Evolutionary conservation across 108 stramenopile species (phyloP), one percentile per base, ranked within the genome.

Genomic region (Halocafeteria seosinensis): DNA sequence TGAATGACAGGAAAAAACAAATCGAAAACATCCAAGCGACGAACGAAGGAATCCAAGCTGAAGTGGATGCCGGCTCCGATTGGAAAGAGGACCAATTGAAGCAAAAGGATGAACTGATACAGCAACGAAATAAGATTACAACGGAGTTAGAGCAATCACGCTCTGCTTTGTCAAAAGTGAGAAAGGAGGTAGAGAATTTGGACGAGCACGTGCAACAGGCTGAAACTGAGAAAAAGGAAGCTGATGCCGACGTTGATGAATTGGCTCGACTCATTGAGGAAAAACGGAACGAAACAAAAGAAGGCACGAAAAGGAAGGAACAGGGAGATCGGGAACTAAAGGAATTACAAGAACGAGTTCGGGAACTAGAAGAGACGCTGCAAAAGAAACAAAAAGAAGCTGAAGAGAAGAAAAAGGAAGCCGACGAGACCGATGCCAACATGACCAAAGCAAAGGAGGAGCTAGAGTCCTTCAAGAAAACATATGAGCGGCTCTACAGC

Each of bases 1-100:
- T 50, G 50, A 68, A 74, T n/a, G 80, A 83, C 51, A 74, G 71
- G 17, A 50, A 31, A 60, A n/a, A 13, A 27, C 28, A 34, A 6
- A n/a, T 67, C 17, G 36, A 61, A 12, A 25, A 23, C 28, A n/a
- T 33, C 11, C 27, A 63, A 27, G 62, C 50, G 38, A 38, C 25
- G 5, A 58, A 61, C 29, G 66, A 21, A 23, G 63, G 61, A 60
- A 62, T 67, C 47, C 34, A 38, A 32, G 66, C 50, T n/a, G 63
- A 38, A 21, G 61, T 65, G 36, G 33, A 37, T 30, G 34, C 32
- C 50, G 62, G 30, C 34, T 27, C 67, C 47, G 50, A 73, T 69
- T 12, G 62, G 36, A 9, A 6, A 8, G 38, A 65, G 2, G 51
- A 42, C 13, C 60, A 72, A 57, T 25, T 65, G 13, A 38, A 38